Conservation (phyloP, 2,329 filamentous ascomycete genomes). For the Alternaria sp. region DNA sequence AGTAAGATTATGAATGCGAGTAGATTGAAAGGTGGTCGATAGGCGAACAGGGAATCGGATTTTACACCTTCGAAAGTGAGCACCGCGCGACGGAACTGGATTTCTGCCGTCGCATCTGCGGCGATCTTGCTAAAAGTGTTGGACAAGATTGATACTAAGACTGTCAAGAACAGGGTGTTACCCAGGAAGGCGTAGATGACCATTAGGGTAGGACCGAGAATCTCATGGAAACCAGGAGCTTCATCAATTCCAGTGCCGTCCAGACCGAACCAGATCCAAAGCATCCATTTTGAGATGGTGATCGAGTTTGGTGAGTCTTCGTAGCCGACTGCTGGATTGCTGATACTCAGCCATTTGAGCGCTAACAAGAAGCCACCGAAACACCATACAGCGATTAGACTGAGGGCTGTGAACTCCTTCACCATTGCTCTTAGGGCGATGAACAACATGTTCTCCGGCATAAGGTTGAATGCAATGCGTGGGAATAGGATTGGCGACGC, state of each 20-base stretch:
- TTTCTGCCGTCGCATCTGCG: conserved; percentile 79
- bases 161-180: conserved; percentile 88
- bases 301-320: conserved; percentile 62
- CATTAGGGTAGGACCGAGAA: conserved; percentile 83
- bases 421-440: conserved; percentile 85
- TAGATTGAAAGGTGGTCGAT: conserved; percentile 85
- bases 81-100: conserved; percentile 82
- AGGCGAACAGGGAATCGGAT: conserved; percentile 82
- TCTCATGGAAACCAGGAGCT: conserved; percentile 75
- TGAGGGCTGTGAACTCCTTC: conserved; percentile 82
- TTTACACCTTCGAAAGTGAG: conserved; percentile 88
- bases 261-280: conserved; percentile 91
- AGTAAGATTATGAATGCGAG: conserved; percentile 77
- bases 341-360: conserved; percentile 75
- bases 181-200: conserved; percentile 85
- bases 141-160: conserved; percentile 85
- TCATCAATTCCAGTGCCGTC: conserved; percentile 70
- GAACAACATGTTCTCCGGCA: conserved; percentile 86
- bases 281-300: conserved; percentile 88
- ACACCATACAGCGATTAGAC: conserved; percentile 80
- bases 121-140: conserved; percentile 85
- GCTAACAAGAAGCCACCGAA: conserved; percentile 84
- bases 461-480: conserved; percentile 80
- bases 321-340: conserved; percentile 42
- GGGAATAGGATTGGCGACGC: conserved; percentile 81